Conservation (phyloP, 2,329 filamentous ascomycete species). For the Diaporthe citri region DNA sequence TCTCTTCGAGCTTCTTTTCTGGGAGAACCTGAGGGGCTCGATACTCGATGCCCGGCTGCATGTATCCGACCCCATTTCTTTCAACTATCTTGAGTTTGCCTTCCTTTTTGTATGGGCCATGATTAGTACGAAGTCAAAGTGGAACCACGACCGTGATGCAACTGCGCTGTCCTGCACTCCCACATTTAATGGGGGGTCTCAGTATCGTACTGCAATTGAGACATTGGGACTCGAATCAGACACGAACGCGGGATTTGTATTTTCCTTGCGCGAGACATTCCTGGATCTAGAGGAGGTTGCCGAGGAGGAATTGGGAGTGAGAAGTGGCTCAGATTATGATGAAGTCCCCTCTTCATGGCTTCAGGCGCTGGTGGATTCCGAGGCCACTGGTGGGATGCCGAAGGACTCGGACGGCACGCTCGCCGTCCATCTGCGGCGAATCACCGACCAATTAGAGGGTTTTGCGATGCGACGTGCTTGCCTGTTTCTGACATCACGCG, state of each 20-base stretch:
- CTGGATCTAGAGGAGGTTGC: neutral
- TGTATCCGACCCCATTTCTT: neutral
- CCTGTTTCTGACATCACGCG: neutral
- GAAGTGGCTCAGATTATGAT: neutral
- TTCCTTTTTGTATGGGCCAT: neutral
- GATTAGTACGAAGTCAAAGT: neutral
- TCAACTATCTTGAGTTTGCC: neutral
- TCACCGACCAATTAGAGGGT: neutral
- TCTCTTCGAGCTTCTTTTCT: constrained; percentile 19
- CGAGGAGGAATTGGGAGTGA: neutral
- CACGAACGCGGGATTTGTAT: neutral
- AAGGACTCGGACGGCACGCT: neutral
- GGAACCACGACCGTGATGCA: too few relatives aligned
- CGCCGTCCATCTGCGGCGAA: neutral
- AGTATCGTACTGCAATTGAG: neutral
- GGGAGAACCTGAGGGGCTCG: neutral
- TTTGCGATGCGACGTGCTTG: neutral
- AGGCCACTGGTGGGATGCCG: neutral
- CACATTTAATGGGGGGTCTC: neutral
- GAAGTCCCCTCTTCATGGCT: neutral
- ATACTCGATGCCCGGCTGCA: neutral
- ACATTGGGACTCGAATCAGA: neutral
- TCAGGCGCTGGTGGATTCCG: neutral
- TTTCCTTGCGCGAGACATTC: neutral
- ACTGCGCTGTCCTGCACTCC: too few relatives aligned